Evolutionary conservation across 2,329 filamentous ascomycete species (phyloP).

Genomic region (Eutypa lata): DNA sequence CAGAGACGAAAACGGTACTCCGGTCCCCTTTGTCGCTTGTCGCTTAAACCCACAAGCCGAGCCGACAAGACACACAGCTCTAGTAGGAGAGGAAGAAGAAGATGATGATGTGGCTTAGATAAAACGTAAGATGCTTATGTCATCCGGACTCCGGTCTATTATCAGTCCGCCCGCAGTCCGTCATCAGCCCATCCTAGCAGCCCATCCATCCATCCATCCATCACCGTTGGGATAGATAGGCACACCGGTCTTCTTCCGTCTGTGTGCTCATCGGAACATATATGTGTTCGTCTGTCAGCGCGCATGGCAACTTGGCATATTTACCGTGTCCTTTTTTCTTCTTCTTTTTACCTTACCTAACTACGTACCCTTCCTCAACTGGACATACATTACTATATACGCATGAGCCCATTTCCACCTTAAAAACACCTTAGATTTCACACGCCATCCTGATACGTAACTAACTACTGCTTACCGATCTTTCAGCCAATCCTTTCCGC

Average conservation of each 20-base stretch:
- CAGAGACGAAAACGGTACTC: background rate
- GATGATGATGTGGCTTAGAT: background rate
- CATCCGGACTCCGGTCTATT: background rate
- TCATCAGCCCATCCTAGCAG: background rate
- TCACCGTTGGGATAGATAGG: no score
- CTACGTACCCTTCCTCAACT: no score
- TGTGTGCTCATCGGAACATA: no score
- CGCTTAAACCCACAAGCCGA: background rate
- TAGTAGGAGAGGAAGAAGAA: background rate
- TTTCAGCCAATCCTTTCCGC: background rate
- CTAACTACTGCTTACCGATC: background rate
- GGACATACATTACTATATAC: no score
- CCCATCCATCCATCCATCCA: background rate
- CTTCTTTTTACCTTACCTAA: no score
- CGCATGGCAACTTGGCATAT: no score
- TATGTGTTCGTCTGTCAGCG: no score
- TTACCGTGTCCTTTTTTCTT: no score
- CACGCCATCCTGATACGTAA: background rate
- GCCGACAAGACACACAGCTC: background rate
- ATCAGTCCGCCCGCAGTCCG: no score
- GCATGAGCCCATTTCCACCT: no score
- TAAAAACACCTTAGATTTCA: background rate
- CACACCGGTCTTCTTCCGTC: no score
- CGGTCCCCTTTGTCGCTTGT: background rate
- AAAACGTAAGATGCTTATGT: background rate